Evolutionary conservation across 2,329 filamentous ascomycete species (phyloP), one percentile per base, ranked within the genome.

Genomic region (Nemania diffusa): DNA sequence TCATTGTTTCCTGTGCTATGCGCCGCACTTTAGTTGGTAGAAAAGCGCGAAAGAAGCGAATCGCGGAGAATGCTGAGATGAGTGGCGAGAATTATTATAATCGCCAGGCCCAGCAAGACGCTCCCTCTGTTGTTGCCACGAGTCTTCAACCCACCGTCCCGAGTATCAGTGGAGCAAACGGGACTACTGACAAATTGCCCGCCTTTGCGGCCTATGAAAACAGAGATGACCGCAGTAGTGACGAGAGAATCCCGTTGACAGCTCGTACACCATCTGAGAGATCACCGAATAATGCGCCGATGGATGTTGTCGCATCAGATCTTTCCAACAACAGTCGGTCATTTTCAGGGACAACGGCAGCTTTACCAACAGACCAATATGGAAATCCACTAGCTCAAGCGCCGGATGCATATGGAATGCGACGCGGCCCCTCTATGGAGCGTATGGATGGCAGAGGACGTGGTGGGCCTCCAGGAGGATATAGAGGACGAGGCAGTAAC

Each of bases 21-120:
- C 91, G 96, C 71, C 90, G 95, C 67, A 97, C 94, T 2, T 84
- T 98, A 64, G 92, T 97, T 68, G 92, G 92, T 79, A 89, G 95
- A 74, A 97, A 97, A 82, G 92, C 94, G n/a, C 88, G 94, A 69
- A 94, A 96, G 85, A 93, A 91, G 83, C 89, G 93, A 52, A 97
- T 98, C 77, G 93, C 90, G 2, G 92, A 97, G 79, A 97, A 98
- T 77, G 93, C 94, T 7, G 94, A 98, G 78, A 98, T 98, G 94
- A 98, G 92, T 78, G 95, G 95, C 29, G 90, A 96, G 75, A 96
- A 94, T 76, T 97, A 91, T 78, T 97, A 97, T 80, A 91, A 90
- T 74, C 86, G 90, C 66, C 88, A 91, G 79, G 85, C 83, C 42
- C 84, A 88, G 68, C 81, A 83, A 57, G 85, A 88, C 68, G 77